Base-by-base conservation (phyloP, 2,329 filamentous ascomycete genomes). In the Penicillium freii region DNA sequence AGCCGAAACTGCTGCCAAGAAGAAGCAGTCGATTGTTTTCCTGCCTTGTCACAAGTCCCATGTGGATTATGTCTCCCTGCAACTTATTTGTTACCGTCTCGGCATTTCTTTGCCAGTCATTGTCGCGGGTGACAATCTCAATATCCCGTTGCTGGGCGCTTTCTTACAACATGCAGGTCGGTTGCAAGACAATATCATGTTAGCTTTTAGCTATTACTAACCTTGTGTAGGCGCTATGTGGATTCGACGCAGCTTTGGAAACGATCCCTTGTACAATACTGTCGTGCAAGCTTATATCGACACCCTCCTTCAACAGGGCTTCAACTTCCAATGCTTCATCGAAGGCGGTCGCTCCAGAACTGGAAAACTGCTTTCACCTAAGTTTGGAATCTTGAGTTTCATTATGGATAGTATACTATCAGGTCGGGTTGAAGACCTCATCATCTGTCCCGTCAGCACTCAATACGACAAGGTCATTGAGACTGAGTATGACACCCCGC, bases 401-500 rank as follows among this genome's bases (percentile, higher is more conserved):
- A 84, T 97, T 39, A 78, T 99, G 19, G 94, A 99, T 66, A 95
- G 91, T 65, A 82, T 99, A 15, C 78, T 97, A 6, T 95, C 91
- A 0, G 92, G 92, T 0, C 84, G 92, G 7, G 92, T 96, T 0
- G 82, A 95, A 46, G 94, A 99, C 73, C 88, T 91, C 33, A 90
- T 97, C 42, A 91, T 99, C 51, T 96, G 93, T 66, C 94, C 94
- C 0, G 94, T 99, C 45, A 95, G 90, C 73, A 97, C 92, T 0
- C 94, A 99, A 72, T 99, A 99, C 71, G 94, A 99, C 80, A 99
- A 97, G 71, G 94, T 99, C 55, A 95, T 99, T 58, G 94, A 99
- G 74, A 96, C 95, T 0, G 92, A 96, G 74, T 80, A 72, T 60
- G 76, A 54, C 42, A 21, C 42, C 29, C 43, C 9, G 7, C 25